Base-by-base conservation (phyloP, 306 rosid species). In the Medicago ruthenica region DNA sequence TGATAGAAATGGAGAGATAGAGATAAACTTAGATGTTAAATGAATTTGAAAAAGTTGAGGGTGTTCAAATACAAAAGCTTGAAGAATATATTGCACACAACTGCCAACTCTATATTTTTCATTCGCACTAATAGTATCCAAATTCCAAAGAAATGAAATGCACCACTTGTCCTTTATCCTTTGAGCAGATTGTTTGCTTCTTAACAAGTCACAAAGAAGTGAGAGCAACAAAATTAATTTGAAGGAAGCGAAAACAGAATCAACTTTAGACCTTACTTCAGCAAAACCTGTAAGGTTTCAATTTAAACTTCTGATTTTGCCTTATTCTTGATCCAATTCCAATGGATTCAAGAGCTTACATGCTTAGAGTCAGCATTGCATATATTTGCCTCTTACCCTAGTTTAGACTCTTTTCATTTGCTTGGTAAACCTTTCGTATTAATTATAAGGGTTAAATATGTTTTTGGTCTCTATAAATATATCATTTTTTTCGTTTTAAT, bases 1-100 rank as follows among this genome's bases (percentile, higher is more conserved):
- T 83, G 36, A 31, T 31, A 31, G 5, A 5, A 31, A 31, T 24
- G 2, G 6, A 31, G 36, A 3, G 6, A 31, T 31, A 3, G 6
- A 31, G 36, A 31, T 4, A 31, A 31, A 31, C 0, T 31, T 3
- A 31, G 6, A 5, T 31, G 36, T 31, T 31, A 5, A 31, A 31
- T 31, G 6, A 31, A 5, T 31, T 5, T 31, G 6, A 5, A 31
- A 31, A 31, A 31, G 6, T 31, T 31, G 36, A 31, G 36, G 36
- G 36, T 31, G 6, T 31, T 31, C 36, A 31, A 31, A 31, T 60
- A 75, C 70, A 75, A 69, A 48, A 75, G 24, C 63, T 50, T 5
- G 36, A 88, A 87, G 94, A 78, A 88, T 88, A 86, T 82, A 83
- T 90, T 83, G 92, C 47, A 53, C 37, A 41, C 16, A 21, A 39